Base-by-base conservation (phyloP, 495 filamentous ascomycete genomes). In the Annulohypoxylon maeteangense region DNA sequence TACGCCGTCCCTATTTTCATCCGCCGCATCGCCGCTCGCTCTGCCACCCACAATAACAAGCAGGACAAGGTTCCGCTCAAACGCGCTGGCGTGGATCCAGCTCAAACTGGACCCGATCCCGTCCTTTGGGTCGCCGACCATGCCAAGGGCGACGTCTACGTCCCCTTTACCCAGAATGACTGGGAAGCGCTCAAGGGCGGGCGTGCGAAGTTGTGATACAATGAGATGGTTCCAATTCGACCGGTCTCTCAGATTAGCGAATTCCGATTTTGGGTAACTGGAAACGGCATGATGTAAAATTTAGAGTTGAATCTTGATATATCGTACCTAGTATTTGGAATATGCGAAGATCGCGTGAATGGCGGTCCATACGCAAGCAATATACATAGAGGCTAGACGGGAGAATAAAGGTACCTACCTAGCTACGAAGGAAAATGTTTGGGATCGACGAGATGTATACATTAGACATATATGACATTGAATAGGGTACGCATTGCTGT, bases 1-100 rank as follows among this genome's bases (percentile, higher is more conserved):
- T 94, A 94, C 79, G 92, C 92, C 0, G 91, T 94, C 0, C 92
- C 92, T 3, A 74, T 93, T 3, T 95, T 95, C 76, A 69, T 94
- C 25, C 82, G 92, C 0, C 74, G 93, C 22, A 86, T 91, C 4
- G 74, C 82, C 44, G 83, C 81, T 50, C 81, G 87, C 38, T 85
- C 84, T 32, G 86, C 89, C 20, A 93, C 89, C 64, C 91, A 95
- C 75, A 94, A 93, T 77, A 90, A 94, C 75, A 95, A 95, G 81
- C 91, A 94, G 81, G 90, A 92, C 75, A 95, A 94, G 79, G 87
- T 90, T 5, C 88, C 88, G 1, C 81, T 94, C 27, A 84, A 91
- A 65, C 86, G 88, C 40, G 90, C 93, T 71, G 91, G 92, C 0
- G 86, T 93, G 7, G 88, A 93, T 74, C 89, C 88, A 12, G 80